Percentiles rank a stretch among this genome's conserved stretches.
Conservation (phyloP, 1,139 yeast genomes). For the Sugiyamaella paludigena region DNA sequence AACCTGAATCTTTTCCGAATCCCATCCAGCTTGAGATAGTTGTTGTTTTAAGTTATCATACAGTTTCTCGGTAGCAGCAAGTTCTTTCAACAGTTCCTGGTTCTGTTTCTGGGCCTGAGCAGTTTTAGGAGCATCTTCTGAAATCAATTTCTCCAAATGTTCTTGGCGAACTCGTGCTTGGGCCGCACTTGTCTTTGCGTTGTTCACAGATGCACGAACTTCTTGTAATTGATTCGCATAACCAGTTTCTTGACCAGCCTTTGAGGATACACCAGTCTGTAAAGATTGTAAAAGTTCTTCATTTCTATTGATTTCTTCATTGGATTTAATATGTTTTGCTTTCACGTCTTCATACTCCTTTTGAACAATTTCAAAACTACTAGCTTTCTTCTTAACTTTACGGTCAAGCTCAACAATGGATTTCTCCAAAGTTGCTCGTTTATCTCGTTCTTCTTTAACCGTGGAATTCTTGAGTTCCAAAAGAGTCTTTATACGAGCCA, state of each 20-base stretch:
- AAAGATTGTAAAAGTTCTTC: conserved; percentile 81
- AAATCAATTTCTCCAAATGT: conserved; percentile 55
- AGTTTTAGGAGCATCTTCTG: conserved; percentile 52
- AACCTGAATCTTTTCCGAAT: conserved; percentile 47
- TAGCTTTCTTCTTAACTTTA: conserved; percentile 23
- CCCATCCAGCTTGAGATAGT: conserved; percentile 58
- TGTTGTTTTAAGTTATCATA: conserved; percentile 45
- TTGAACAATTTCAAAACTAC: conserved; percentile 36
- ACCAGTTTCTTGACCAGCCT: conserved; percentile 78
- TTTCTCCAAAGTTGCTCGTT: conserved; percentile 26
- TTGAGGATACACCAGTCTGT: conserved; percentile 86
- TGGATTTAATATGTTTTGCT: conserved; percentile 44
- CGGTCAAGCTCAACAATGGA: conserved; percentile 28
- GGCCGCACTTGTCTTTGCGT: conserved; percentile 55
- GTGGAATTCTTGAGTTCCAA: conserved; percentile 57
- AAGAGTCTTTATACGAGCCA: conserved; percentile 67
- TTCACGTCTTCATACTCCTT: conserved; percentile 48
- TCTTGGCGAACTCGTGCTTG: conserved; percentile 59
- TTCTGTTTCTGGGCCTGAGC: conserved; percentile 53
- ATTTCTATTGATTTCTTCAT: conserved; percentile 54
- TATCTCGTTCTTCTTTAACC: conserved; percentile 48
- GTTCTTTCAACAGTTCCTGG: conserved; percentile 43
- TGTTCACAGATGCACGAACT: conserved; percentile 57
- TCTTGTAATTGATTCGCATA: conserved; percentile 71
- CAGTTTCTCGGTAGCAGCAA: conserved; percentile 45